These are phyloP conservation scores for Colletotrichum australisinense DNA, from an alignment of 2,329 filamentous ascomycete species.

Conservation along the genomic window DNA sequence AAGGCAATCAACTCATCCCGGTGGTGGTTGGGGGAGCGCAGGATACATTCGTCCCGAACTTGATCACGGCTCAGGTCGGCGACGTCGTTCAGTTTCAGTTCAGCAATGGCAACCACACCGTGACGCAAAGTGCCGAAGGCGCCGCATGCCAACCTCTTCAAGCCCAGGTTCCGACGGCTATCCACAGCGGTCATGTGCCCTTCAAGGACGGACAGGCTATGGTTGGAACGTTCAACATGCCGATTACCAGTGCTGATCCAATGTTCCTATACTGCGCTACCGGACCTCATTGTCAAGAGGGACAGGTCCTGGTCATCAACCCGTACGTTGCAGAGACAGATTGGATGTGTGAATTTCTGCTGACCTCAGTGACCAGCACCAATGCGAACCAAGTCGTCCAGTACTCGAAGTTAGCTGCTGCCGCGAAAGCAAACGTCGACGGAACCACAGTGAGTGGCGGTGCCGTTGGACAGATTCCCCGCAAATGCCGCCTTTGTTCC, in stretches of 20 bases:
- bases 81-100: slow-evolving; percentile 58
- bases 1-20: slow-evolving; percentile 39
- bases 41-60: slow-evolving; percentile 51
- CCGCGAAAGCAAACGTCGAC: slow-evolving; percentile 40
- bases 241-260: slow-evolving; percentile 54
- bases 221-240: slow-evolving; percentile 59
- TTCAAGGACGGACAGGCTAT: slow-evolving; percentile 48
- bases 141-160: slow-evolving; percentile 53
- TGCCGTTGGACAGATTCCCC: slow-evolving; percentile 42
- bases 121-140: slow-evolving; percentile 52
- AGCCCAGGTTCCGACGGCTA: slow-evolving; percentile 42
- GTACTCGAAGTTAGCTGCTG: slow-evolving; percentile 40
- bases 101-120: slow-evolving; percentile 55
- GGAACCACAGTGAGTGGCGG: slow-evolving; percentile 43
- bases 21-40: slow-evolving; percentile 52
- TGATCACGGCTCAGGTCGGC: slow-evolving; percentile 46
- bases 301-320: slow-evolving; percentile 64
- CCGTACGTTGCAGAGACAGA: slow-evolving; percentile 44
- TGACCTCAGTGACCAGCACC: slow-evolving; percentile 34
- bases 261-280: slow-evolving; percentile 65
- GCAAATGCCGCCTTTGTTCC: slow-evolving; percentile 43
- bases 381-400: slow-evolving; percentile 44
- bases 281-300: slow-evolving; percentile 59
- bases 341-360: background rate
- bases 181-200: slow-evolving; percentile 56